phyloP scores from a whole-genome alignment of 2,329 filamentous ascomycete genomes.

The Venturia effusa region DNA sequence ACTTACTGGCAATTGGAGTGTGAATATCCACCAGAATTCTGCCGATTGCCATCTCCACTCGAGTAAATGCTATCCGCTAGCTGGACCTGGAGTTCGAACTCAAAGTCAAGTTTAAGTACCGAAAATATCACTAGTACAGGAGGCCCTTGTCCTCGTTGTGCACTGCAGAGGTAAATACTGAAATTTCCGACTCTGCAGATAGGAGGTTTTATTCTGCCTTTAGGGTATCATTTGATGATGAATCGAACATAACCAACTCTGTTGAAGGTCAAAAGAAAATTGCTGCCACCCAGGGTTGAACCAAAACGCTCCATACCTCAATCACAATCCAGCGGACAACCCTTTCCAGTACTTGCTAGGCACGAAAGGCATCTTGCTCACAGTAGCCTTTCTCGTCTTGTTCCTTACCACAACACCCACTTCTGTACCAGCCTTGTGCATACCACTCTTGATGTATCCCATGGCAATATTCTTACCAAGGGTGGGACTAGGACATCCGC shows the following conservation, averaged over 20 bases:
- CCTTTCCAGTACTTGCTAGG: slow-evolving; percentile 62
- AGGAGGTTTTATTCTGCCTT: neutral
- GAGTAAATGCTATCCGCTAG: too few species aligned
- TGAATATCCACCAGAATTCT: too few species aligned
- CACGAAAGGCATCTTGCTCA: slow-evolving; percentile 85
- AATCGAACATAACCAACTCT: neutral
- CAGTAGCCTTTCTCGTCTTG: slow-evolving; percentile 60
- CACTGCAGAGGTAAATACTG: too few species aligned
- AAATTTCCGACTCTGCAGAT: too few species aligned
- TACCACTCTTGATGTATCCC: slow-evolving; percentile 75
- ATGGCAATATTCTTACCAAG: slow-evolving; percentile 89
- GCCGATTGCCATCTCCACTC: too few species aligned
- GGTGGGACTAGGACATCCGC: slow-evolving; percentile 79
- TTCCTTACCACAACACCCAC: slow-evolving; percentile 68
- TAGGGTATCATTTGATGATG: neutral
- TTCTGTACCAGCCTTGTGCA: slow-evolving; percentile 77
- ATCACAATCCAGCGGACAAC: neutral
- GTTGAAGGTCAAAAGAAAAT: neutral
- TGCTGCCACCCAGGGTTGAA: neutral
- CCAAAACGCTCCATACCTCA: neutral
- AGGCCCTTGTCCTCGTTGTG: too few species aligned
- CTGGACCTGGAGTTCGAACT: too few species aligned
- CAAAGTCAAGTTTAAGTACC: too few species aligned
- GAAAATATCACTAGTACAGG: too few species aligned
- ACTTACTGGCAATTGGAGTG: too few species aligned